Conservation (phyloP, 257 asterid genomes). For the Penstemon newberryi region DNA sequence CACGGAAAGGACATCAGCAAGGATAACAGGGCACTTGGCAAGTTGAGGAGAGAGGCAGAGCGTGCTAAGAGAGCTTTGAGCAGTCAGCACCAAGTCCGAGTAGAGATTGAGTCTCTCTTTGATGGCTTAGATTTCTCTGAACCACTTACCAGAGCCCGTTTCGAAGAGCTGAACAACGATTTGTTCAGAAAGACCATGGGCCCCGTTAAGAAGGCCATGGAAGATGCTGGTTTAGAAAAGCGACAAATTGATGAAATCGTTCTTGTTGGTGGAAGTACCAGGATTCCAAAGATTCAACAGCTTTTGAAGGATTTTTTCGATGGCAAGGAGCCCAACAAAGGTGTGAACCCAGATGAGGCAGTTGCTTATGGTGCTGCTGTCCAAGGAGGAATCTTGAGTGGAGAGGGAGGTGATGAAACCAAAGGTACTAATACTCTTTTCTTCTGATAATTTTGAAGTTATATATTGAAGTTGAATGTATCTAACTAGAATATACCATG, state of each 20-base stretch:
- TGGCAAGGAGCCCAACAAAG: constrained; percentile 94
- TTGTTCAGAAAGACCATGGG: constrained; percentile 96
- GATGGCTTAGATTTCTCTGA: constrained; percentile 95
- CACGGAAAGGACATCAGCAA: constrained; percentile 93
- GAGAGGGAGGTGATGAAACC: constrained; percentile 97
- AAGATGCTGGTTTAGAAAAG: constrained; percentile 82
- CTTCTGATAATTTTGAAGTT: background rate
- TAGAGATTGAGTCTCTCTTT: constrained; percentile 91
- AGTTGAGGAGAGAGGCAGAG: constrained; percentile 86
- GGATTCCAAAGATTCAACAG: constrained; percentile 94
- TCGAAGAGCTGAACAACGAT: constrained; percentile 92
- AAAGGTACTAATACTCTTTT: constrained; percentile 51
- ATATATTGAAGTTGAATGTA: background rate
- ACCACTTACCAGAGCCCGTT: constrained; percentile 93
- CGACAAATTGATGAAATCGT: constrained; percentile 89
- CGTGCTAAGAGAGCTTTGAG: constrained; percentile 97
- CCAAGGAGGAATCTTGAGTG: constrained; percentile 91
- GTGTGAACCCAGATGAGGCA: constrained; percentile 98
- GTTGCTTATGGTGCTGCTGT: constrained; percentile 99
- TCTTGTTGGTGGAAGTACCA: constrained; percentile 97
- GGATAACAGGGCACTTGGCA: constrained; percentile 96
- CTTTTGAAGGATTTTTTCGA: constrained; percentile 82
- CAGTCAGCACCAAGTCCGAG: constrained; percentile 97
- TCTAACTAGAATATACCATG: background rate
- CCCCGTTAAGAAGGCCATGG: constrained; percentile 99